A percentile compares a stretch with the other conserved stretches of the same genome.
Evolutionary conservation across 2,329 filamentous ascomycete species (phyloP).

Genomic region (Cladobotryum protrusum): DNA sequence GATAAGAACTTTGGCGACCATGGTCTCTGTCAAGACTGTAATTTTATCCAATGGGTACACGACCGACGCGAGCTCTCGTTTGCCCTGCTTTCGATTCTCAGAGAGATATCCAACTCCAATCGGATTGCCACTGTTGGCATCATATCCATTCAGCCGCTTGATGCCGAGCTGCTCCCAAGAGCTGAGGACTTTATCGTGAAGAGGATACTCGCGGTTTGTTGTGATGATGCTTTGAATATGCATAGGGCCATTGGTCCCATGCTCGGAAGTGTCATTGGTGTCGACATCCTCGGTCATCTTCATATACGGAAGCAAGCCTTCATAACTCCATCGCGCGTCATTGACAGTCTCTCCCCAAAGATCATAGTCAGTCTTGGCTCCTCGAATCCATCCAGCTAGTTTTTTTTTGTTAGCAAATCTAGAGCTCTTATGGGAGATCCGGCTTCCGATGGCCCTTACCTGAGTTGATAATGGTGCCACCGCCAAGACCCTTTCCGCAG

Average conservation of each 20-base stretch:
- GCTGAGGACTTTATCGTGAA: slow-evolving; percentile 28
- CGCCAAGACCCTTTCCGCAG: slow-evolving; percentile 33
- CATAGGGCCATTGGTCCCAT: slow-evolving; percentile 32
- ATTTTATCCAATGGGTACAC: slow-evolving; percentile 19
- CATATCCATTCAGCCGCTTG: slow-evolving; percentile 16
- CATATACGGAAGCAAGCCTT: slow-evolving; percentile 39
- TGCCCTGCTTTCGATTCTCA: slow-evolving; percentile 19
- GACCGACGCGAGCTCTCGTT: slow-evolving; percentile 16
- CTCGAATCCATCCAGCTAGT: slow-evolving; percentile 34
- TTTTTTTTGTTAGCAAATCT: not conserved
- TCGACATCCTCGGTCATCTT: slow-evolving; percentile 30
- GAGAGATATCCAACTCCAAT: slow-evolving; percentile 25
- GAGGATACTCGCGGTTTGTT: slow-evolving; percentile 30
- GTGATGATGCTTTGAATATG: slow-evolving; percentile 23
- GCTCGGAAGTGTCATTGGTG: slow-evolving; percentile 26
- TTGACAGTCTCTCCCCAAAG: slow-evolving; percentile 28
- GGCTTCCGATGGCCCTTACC: slow-evolving; percentile 9
- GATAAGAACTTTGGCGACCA: slow-evolving; percentile 18
- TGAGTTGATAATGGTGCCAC: slow-evolving; percentile 33
- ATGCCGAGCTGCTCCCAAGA: slow-evolving; percentile 36
- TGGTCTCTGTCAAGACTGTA: slow-evolving; percentile 19
- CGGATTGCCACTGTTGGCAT: slow-evolving; percentile 21
- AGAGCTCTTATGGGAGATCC: not conserved
- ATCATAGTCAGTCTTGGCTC: slow-evolving; percentile 37
- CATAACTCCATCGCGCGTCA: slow-evolving; percentile 38